These are phyloP conservation scores for Sordariomycetes sp. DNA, from an alignment of 2,329 filamentous ascomycete genomes.

Conservation along the genomic window DNA sequence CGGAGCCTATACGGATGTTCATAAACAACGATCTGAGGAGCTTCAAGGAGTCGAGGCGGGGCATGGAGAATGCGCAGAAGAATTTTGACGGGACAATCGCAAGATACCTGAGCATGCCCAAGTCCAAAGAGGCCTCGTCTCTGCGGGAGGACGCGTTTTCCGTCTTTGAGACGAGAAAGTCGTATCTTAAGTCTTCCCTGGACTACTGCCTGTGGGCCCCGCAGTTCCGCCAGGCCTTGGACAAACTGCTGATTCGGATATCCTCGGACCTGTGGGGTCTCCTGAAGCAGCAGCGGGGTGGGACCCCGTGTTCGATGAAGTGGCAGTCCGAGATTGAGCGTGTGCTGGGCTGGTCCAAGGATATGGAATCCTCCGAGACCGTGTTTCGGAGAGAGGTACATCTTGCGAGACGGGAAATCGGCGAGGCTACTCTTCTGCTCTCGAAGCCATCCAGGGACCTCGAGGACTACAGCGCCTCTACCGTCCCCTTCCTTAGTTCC, in stretches of 20 bases:
- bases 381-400: slow-evolving; percentile 75
- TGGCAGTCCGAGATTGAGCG: slow-evolving; percentile 79
- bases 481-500: slow-evolving; percentile 74
- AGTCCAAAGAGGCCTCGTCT: slow-evolving; percentile 86
- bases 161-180: slow-evolving; percentile 82
- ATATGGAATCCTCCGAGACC: slow-evolving; percentile 85
- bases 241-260: slow-evolving; percentile 75
- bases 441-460: slow-evolving; percentile 81
- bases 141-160: slow-evolving; percentile 92
- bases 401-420: slow-evolving; percentile 68
- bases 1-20: slow-evolving; percentile 75
- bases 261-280: slow-evolving; percentile 85
- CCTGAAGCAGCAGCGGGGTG: slow-evolving; percentile 62
- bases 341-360: slow-evolving; percentile 82
- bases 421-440: slow-evolving; percentile 59
- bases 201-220: slow-evolving; percentile 87
- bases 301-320: slow-evolving; percentile 50
- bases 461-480: slow-evolving; percentile 84
- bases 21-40: slow-evolving; percentile 67
- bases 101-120: slow-evolving; percentile 75
- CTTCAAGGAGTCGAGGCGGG: slow-evolving; percentile 75
- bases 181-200: slow-evolving; percentile 84
- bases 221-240: slow-evolving; percentile 72
- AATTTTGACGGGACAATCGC: slow-evolving; percentile 72
- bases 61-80: slow-evolving; percentile 71